Evolutionary conservation across 2,329 filamentous ascomycete species (phyloP).

Genomic region (Amauroascus niger): DNA sequence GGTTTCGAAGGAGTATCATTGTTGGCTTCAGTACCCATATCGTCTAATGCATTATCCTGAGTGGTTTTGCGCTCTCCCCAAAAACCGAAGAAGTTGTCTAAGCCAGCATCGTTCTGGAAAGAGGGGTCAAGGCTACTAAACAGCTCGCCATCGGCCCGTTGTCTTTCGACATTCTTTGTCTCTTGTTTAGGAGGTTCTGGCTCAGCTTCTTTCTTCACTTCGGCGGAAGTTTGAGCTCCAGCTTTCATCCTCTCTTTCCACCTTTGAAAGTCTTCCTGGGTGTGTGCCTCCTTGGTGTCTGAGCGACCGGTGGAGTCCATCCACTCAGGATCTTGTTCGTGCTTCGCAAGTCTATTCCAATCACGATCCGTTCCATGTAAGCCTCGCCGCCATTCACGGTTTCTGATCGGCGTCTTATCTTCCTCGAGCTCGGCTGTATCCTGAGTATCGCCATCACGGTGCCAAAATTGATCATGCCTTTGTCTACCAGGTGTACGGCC

Average conservation of each 20-base stretch:
- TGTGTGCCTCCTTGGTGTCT: constrained; percentile 61
- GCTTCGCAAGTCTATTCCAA: constrained; percentile 44
- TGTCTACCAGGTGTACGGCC: constrained; percentile 53
- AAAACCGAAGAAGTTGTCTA: constrained; percentile 68
- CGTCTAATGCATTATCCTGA: constrained; percentile 32
- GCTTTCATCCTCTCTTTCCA: constrained; percentile 90
- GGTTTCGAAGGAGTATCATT: constrained; percentile 44
- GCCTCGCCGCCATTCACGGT: constrained; percentile 55
- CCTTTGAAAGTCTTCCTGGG: constrained; percentile 83
- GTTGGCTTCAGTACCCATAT: constrained; percentile 23
- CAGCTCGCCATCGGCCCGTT: constrained; percentile 42
- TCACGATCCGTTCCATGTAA: constrained; percentile 43
- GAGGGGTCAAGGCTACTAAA: constrained; percentile 49
- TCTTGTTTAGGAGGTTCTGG: constrained; percentile 27
- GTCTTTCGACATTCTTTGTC: constrained; percentile 32
- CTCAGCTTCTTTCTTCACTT: constrained; percentile 38
- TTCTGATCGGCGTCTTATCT: constrained; percentile 42
- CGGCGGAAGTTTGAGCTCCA: constrained; percentile 36
- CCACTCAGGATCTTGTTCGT: constrained; percentile 85
- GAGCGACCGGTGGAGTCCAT: constrained; percentile 61
- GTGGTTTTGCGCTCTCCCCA: constrained; percentile 44
- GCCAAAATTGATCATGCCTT: constrained; percentile 60
- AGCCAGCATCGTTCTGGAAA: constrained; percentile 55
- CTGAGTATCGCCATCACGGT: constrained; percentile 47
- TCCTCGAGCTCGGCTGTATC: constrained; percentile 35